Percentiles rank a stretch among this genome's conserved stretches.
Evolutionary conservation across 768 basidiomycete species (phyloP).

Genomic region (Collybia mongolica): DNA sequence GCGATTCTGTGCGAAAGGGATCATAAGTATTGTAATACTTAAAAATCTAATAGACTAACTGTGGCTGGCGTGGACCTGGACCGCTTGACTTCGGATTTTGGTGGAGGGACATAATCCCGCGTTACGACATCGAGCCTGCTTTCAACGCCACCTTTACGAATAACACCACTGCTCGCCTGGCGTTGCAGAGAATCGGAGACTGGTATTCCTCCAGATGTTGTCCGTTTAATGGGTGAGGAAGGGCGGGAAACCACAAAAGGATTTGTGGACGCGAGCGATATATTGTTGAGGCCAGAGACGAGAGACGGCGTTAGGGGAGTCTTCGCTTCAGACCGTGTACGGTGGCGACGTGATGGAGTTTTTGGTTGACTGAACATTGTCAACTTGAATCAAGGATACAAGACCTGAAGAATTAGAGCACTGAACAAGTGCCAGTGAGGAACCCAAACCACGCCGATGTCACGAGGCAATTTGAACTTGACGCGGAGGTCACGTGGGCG

Average conservation of each 20-base stretch:
- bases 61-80: constrained; percentile 74
- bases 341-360: constrained; percentile 46
- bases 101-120: constrained; percentile 71
- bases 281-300: constrained; percentile 36
- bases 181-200: constrained; percentile 54
- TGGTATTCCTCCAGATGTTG: constrained; percentile 43
- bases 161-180: constrained; percentile 66
- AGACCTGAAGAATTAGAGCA: background rate
- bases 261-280: constrained; percentile 49
- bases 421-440: background rate
- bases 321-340: constrained; percentile 48
- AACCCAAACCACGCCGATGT: background rate
- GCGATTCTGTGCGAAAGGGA: constrained; percentile 34
- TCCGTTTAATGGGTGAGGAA: constrained; percentile 65
- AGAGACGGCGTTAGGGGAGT: constrained; percentile 51
- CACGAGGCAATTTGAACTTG: background rate
- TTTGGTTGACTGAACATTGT: constrained; percentile 27
- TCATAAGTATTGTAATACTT: too few species aligned
- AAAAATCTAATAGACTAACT: constrained; percentile 24
- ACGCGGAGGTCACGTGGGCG: background rate
- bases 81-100: constrained; percentile 61
- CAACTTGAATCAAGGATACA: background rate
- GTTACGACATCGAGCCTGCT: constrained; percentile 76
- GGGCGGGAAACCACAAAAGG: constrained; percentile 64
- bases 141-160: constrained; percentile 76